A percentile compares a stretch with the other conserved stretches of the same genome.
phyloP scores from a whole-genome alignment of 2,329 filamentous ascomycete species.

The Rhinocladiella similis region DNA sequence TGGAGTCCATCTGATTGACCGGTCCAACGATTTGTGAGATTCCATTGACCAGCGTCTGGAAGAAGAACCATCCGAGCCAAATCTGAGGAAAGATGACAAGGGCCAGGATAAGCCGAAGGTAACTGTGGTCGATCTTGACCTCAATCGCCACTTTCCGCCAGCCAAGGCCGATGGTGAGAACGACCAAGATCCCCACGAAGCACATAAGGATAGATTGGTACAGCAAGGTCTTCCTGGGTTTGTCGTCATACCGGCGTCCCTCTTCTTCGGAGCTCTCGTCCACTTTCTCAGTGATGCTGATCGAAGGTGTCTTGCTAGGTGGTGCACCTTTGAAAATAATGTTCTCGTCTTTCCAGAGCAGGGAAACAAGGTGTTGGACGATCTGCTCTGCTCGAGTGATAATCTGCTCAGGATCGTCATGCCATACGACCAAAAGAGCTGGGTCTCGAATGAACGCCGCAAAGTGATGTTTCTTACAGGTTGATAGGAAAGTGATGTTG shows the following conservation, averaged over 20 bases:
- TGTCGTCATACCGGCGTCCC: background rate
- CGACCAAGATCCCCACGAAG: conserved; percentile 54
- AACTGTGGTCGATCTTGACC: conserved; percentile 55
- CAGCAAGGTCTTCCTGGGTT: conserved; percentile 40
- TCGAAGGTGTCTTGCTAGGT: conserved; percentile 14
- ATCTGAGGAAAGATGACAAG: conserved; percentile 54
- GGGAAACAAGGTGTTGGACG: conserved; percentile 45
- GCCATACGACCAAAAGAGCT: conserved; percentile 62
- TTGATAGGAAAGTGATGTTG: conserved; percentile 56
- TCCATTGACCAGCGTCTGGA: conserved; percentile 45
- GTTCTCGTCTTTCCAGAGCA: conserved; percentile 37
- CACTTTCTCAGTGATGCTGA: background rate
- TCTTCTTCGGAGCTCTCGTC: background rate
- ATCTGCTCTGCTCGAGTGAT: conserved; percentile 54
- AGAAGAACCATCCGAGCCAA: conserved; percentile 58
- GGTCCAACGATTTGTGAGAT: conserved; percentile 46
- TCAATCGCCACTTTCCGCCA: conserved; percentile 58
- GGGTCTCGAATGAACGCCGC: conserved; percentile 64
- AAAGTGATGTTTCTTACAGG: conserved; percentile 65
- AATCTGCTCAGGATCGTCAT: conserved; percentile 60
- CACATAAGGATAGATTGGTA: conserved; percentile 55
- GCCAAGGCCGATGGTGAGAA: conserved; percentile 57
- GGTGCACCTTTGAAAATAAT: conserved; percentile 30
- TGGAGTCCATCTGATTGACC: conserved; percentile 44
- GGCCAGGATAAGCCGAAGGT: conserved; percentile 57